Percentiles rank a stretch among this genome's conserved stretches.
phyloP scores from a whole-genome alignment of 441 rosid species.

The Populus hybrid region DNA sequence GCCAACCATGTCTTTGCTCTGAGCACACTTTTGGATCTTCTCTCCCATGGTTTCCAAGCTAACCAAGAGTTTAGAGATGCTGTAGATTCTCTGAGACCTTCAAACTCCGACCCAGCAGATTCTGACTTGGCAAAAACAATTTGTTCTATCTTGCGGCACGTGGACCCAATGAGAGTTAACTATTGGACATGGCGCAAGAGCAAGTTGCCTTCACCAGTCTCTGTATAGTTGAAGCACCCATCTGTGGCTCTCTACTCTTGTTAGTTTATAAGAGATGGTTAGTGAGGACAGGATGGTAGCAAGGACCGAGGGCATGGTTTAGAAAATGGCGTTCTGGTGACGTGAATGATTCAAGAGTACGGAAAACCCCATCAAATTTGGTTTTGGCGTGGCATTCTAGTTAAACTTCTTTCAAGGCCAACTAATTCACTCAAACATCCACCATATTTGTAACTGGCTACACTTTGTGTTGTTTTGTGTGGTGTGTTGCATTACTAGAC shows the following conservation, averaged over 20 bases:
- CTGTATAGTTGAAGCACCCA: not conserved
- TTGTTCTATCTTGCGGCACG: slow-evolving; percentile 55
- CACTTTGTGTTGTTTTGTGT: not conserved
- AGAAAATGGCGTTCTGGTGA: not conserved
- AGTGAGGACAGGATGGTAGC: not conserved
- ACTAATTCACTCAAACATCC: not conserved
- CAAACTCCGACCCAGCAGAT: slow-evolving; percentile 35
- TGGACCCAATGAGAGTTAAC: slow-evolving; percentile 68
- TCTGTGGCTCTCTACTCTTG: not conserved
- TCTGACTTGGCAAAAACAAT: slow-evolving; percentile 45
- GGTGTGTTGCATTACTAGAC: not conserved
- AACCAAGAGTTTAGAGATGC: slow-evolving; percentile 59
- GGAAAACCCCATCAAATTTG: not conserved
- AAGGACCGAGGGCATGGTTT: not conserved
- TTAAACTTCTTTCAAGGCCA: not conserved
- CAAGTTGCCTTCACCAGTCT: slow-evolving; percentile 34
- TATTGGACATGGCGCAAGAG: slow-evolving; percentile 86
- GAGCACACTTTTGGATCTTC: slow-evolving; percentile 73
- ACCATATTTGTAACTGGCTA: not conserved
- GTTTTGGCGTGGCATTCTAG: not conserved
- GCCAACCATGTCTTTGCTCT: slow-evolving; percentile 59
- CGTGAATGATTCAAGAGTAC: not conserved
- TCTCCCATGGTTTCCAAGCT: slow-evolving; percentile 61
- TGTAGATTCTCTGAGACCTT: slow-evolving; percentile 41
- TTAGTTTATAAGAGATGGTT: not conserved